Base-by-base conservation (phyloP, 441 rosid species). In the Populus tomentosa region DNA sequence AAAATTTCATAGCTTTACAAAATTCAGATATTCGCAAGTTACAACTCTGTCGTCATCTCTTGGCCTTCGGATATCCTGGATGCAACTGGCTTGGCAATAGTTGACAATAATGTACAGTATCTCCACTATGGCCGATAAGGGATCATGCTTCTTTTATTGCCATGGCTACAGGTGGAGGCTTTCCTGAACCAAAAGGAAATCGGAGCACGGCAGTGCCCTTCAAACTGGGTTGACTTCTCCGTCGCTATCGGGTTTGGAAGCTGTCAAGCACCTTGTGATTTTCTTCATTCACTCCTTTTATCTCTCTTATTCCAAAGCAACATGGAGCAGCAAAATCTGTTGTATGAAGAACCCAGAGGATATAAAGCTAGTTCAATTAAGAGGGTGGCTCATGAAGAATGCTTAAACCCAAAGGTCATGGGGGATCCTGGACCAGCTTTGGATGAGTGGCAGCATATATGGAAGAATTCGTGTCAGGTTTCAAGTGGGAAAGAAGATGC, bases 361-460 rank as follows among this genome's bases (percentile, higher is more conserved):
- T 40, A 0, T 40, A 40, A 10, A 10, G 46, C 46, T 40, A 40
- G 46, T 40, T 40, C 46, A 40, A 10, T 10, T 4, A 46, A 6
- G 53, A 46, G 28, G 16, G 30, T 18, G 46, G 61, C 67, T 23
- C 18, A 9, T 3, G 23, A 46, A 56, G 62, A 56, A 62, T 50
- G 69, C 8, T 32, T 16, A 64, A 4, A 61, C 65, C 40, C 42
- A 4, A 6, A 42, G 67, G 66, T 84, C 82, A 85, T 3, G 86
- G 66, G 18, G 86, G 79, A 70, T 80, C 91, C 80, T 87, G 95
- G 36, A 82, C 81, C 28, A 89, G 73, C 86, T 91, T 91, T 63
- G 94, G 99, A 80, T 88, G 95, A 68, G 97, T 90, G 46, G 98
- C 92, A n/a, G 98, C 99, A 40, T 94, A 92, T 70, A 96, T 86